Base-by-base conservation (phyloP, 768 basidiomycete genomes). In the Butyriboletus loyo region DNA sequence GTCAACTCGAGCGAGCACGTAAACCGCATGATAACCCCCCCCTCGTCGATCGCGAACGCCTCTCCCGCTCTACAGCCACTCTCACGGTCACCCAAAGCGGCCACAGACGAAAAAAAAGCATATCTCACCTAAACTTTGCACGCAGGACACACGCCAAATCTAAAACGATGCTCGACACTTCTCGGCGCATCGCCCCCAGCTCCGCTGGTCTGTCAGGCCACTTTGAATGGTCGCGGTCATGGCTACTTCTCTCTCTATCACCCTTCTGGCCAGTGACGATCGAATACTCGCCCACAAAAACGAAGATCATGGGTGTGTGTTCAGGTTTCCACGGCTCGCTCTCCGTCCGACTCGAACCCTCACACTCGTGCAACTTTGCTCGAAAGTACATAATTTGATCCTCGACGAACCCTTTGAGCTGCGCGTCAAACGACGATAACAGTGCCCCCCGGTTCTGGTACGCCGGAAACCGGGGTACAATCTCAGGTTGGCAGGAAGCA, bases 201-300 rank as follows among this genome's bases (percentile, higher is more conserved):
- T 28, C 39, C 5, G 7, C 17, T 24, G 30, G n/a, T 4, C 32
- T 37, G 13, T 34, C 17, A 5, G 8, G 42, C 19, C 22, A n/a
- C 24, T 24, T 14, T 27, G 21, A 5, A 22, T 43, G 37, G 1
- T 37, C 46, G 0, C 3, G 14, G 4, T 21, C 43, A 10, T n/a
- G 34, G 14, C 15, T n/a, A 6, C 27, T 14, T 36, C 1, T 4
- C 32, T n/a, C 45, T 7, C 2, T 1, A 15, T 34, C 19, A 15
- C n/a, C 40, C 43, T 45, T 46, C 35, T 56, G 58, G 2, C 56
- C 59, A 0, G 48, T 54, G 17, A 67, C 54, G 35, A 56, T 34
- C 41, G 66, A 63, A 31, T 68, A 67, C 46, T 67, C 68, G 21
- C 66, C 66, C 15, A 50, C 45, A 27, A 69, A 67, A 4, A 44